Conservation (phyloP, 306 rosid genomes). For the Datisca glomerata region DNA sequence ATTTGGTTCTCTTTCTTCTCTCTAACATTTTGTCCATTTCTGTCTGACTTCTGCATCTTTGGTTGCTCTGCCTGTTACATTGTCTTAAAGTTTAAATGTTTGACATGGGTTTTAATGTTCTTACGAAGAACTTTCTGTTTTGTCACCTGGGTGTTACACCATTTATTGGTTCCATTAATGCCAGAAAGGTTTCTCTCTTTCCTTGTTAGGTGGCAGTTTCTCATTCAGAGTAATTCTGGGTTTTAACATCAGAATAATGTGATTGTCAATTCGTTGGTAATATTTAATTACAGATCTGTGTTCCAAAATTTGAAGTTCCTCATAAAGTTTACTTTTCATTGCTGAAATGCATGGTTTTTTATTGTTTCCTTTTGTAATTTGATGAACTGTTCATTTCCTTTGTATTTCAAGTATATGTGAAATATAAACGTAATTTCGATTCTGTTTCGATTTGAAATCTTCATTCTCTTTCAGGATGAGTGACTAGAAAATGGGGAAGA, state of each 20-base stretch:
- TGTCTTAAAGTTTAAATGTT: too few species aligned
- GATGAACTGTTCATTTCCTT: not conserved
- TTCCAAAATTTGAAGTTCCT: not conserved
- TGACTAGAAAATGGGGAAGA: conserved; percentile 69
- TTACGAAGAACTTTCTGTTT: not conserved
- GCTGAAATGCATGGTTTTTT: not conserved
- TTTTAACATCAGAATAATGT: too few species aligned
- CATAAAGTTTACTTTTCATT: not conserved
- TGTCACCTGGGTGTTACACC: not conserved
- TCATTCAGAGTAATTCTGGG: not conserved
- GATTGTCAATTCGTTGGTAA: too few species aligned
- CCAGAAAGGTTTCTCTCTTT: not conserved
- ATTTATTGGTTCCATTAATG: not conserved
- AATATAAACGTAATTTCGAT: not conserved
- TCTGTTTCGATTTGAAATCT: not conserved
- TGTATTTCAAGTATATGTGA: not conserved
- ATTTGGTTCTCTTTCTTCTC: conserved; percentile 4
- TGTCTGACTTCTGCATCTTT: not conserved
- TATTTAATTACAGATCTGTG: too few species aligned
- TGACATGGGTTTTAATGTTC: not conserved
- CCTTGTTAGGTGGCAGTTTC: not conserved
- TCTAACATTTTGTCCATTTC: too few species aligned
- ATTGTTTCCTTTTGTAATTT: not conserved
- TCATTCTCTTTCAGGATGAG: conserved; percentile 6
- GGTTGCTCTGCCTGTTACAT: too few species aligned